Percentiles rank a stretch among this genome's conserved stretches.
phyloP scores from a whole-genome alignment of 2,329 filamentous ascomycete species.

The Metarhizium album region DNA sequence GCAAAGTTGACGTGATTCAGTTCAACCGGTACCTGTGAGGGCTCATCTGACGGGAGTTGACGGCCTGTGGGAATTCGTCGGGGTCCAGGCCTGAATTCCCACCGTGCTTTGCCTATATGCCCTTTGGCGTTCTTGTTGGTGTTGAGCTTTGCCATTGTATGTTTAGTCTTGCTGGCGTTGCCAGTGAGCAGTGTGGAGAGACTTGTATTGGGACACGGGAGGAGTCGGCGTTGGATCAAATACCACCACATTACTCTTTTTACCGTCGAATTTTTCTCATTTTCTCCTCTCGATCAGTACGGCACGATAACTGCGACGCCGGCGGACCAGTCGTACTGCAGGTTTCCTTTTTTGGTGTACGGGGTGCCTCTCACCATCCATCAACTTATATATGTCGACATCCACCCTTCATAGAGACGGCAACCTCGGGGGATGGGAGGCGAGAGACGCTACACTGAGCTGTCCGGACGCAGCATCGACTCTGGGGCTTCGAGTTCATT shows the following conservation, averaged over 20 bases:
- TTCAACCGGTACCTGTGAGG: conserved; percentile 19
- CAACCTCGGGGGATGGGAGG: background rate
- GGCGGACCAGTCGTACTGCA: background rate
- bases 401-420: conserved; percentile 1
- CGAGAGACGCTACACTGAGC: background rate
- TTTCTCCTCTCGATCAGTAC: conserved; percentile 1
- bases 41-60: background rate
- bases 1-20: conserved; percentile 18
- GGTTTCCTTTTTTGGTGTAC: background rate
- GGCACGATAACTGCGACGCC: background rate
- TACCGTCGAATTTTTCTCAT: background rate
- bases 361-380: background rate
- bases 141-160: background rate
- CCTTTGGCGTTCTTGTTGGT: background rate
- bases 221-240: background rate
- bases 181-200: background rate
- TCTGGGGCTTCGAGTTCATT: background rate
- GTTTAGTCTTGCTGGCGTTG: background rate
- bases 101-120: background rate
- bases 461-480: background rate
- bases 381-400: background rate
- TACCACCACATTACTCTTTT: background rate
- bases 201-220: background rate
- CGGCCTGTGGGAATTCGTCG: background rate
- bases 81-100: background rate